Evolutionary conservation across 345 rosid species (phyloP), one percentile per base, ranked within the genome.

Genomic region (Ceriops tagal): DNA sequence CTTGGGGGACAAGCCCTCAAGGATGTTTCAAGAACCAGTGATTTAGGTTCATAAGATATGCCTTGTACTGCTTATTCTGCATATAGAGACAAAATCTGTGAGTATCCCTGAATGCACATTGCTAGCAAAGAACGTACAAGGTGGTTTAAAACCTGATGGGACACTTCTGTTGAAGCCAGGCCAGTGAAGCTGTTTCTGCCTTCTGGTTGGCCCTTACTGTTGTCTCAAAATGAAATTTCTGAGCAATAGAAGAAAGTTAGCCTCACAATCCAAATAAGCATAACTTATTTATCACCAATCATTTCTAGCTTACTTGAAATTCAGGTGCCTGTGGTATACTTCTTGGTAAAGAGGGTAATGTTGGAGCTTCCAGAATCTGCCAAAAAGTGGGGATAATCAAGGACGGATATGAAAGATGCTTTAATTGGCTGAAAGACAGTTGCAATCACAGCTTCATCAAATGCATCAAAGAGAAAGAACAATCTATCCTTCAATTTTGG

Each of bases 191-290:
- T 27, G 97, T 82, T 73, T 92, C 99, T 53, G 80, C 85, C 80
- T 90, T 87, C 64, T 86, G 95, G 77, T 71, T 80, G 65, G 97
- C 96, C 77, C 98, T 86, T 35, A 79, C 89, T 85, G 83, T 82
- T 68, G 97, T 96, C 85, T 87, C 80, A 13, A 96, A 70, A 76
- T 88, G 99, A 64, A 96, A 96, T 77, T 92, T 96, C 99, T 96
- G 79, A 72, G 75, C 51, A 24, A 61, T 32, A 57, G 66, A 57
- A 56, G 71, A 60, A 19, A 9, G 39, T 65, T 67, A 56, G 39
- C 47, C 15, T 37, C 32, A 56, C 7, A 28, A 35, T 18, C 28
- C 11, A 53, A 22, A 4, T 10, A 26, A 13, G 27, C 28, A 21
- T 1, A 56, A 56, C 4, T 24, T 56, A 56, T 56, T 43, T 24